Base-by-base conservation (phyloP, 495 filamentous ascomycete genomes). In the Penicillium riverlandense region DNA sequence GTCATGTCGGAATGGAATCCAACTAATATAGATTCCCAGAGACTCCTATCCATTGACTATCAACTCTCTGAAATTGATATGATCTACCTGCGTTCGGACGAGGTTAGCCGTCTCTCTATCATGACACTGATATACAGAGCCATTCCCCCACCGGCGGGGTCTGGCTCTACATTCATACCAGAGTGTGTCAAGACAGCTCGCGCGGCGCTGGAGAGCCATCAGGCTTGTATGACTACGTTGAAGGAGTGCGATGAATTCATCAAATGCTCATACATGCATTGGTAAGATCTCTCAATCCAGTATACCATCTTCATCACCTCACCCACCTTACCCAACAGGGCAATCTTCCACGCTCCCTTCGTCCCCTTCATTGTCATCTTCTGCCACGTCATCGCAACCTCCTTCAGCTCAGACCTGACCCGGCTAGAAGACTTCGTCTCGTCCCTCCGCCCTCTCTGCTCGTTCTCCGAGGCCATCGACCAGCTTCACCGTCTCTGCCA, bases 301-400 rank as follows among this genome's bases (percentile, higher is more conserved):
- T 3, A 22, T 22, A 22, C 22, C 22, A 22, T 4, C 10, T 22
- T 37, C 11, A 14, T 13, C 6, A 42, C 8, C 16, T 9, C 29
- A 9, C 40, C 11, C 31, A 33, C 3, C 15, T 28, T 11, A 15
- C 44, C 44, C n/a, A 43, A 10, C 35, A 84, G 82, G 80, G 75
- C 76, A 1, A 68, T 86, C 27, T 66, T 86, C 14, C 71, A 80
- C 52, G 71, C 78, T 9, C 83, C 82, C 3, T 85, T 86, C 53
- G 75, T 80, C 32, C 83, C 82, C 0, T 80, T 84, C 54, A 82
- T 84, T 38, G 77, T 85, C 2, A 66, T 86, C 5, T 85, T 86
- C 67, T 84, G 82, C 66, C 74, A 85, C 47, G 70, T 79, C 4
- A 77, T 86, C 45, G 73, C 78, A 53, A 54, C 56, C 8, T 65